Evolutionary conservation across 257 asterid species (phyloP).

Genomic region (Orobanche coerulescens): DNA sequence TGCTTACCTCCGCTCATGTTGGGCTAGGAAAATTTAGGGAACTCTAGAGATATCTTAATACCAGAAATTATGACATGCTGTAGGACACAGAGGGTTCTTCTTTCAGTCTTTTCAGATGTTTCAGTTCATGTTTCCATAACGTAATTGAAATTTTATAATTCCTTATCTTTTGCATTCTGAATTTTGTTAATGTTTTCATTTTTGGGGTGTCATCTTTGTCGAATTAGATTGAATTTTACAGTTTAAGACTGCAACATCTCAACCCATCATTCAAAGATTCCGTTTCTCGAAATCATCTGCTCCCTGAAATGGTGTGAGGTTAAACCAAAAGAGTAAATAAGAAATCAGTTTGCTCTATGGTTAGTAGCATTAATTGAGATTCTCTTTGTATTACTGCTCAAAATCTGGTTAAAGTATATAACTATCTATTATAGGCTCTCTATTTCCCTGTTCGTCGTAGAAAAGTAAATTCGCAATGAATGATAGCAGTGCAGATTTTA

Average conservation of each 20-base stretch:
- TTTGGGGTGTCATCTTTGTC: too few relatives aligned
- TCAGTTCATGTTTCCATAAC: background rate
- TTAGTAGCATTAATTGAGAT: too few relatives aligned
- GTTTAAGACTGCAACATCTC: too few relatives aligned
- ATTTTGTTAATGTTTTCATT: too few relatives aligned
- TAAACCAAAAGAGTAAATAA: too few relatives aligned
- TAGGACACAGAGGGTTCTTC: constrained; percentile 2
- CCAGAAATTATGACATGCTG: constrained; percentile 14
- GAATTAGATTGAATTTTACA: too few relatives aligned
- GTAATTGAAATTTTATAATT: background rate
- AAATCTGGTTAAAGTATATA: background rate
- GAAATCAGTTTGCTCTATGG: too few relatives aligned
- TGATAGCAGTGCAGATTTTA: background rate
- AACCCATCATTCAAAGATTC: too few relatives aligned
- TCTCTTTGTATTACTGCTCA: background rate
- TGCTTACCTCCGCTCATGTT: background rate
- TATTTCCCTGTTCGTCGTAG: background rate
- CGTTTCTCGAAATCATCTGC: too few relatives aligned
- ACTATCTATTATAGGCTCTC: background rate
- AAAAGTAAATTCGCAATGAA: background rate
- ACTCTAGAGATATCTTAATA: background rate
- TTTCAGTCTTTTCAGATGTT: constrained; percentile 9
- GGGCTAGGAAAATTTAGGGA: constrained; percentile 6
- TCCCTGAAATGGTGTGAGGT: too few relatives aligned
- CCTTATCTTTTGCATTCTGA: too few relatives aligned